phyloP scores from a whole-genome alignment of 1,284 basidiomycete genomes.

The Rhodotorula sp. region DNA sequence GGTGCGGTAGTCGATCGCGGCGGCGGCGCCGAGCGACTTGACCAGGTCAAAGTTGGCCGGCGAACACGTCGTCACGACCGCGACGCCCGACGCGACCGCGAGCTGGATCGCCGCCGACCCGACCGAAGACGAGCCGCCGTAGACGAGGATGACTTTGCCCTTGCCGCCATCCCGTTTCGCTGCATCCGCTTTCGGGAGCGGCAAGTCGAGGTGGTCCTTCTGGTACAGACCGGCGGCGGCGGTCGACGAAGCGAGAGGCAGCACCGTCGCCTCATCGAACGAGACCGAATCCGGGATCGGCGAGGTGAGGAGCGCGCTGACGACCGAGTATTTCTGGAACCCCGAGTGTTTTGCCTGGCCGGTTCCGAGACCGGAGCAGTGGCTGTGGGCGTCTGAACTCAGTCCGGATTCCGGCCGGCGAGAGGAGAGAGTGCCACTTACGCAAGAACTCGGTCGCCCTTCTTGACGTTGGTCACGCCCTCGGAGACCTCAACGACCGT shows the following conservation, averaged over 20 bases:
- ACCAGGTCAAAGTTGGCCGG: slow-evolving; percentile 37
- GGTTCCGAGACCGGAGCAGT: slow-evolving; percentile 16
- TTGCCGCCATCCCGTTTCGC: slow-evolving; percentile 13
- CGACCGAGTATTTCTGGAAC: slow-evolving; percentile 34
- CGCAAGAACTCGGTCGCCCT: slow-evolving; percentile 50
- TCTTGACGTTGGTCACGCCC: slow-evolving; percentile 50
- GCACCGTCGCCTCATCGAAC: slow-evolving; percentile 19
- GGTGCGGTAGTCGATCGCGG: slow-evolving; percentile 36
- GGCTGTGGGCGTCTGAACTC: slow-evolving; percentile 5
- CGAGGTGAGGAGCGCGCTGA: slow-evolving; percentile 9
- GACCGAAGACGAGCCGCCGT: slow-evolving; percentile 47
- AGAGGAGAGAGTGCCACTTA: not conserved
- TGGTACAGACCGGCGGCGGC: slow-evolving; percentile 39
- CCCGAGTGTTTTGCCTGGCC: slow-evolving; percentile 21
- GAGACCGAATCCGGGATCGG: slow-evolving; percentile 16
- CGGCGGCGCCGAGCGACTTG: slow-evolving; percentile 35
- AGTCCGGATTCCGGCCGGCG: not conserved
- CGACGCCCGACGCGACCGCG: slow-evolving; percentile 35
- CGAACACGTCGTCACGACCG: slow-evolving; percentile 36
- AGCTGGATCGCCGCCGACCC: slow-evolving; percentile 48
- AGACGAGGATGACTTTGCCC: slow-evolving; percentile 44
- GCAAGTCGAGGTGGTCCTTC: slow-evolving; percentile 39
- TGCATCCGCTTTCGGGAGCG: slow-evolving; percentile 31
- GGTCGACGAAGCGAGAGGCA: slow-evolving; percentile 28
- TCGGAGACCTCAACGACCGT: slow-evolving; percentile 53